A percentile compares a stretch with the other conserved stretches of the same genome.
phyloP scores from a whole-genome alignment of 164 flowering plant species.

The Hamamelis virginiana region DNA sequence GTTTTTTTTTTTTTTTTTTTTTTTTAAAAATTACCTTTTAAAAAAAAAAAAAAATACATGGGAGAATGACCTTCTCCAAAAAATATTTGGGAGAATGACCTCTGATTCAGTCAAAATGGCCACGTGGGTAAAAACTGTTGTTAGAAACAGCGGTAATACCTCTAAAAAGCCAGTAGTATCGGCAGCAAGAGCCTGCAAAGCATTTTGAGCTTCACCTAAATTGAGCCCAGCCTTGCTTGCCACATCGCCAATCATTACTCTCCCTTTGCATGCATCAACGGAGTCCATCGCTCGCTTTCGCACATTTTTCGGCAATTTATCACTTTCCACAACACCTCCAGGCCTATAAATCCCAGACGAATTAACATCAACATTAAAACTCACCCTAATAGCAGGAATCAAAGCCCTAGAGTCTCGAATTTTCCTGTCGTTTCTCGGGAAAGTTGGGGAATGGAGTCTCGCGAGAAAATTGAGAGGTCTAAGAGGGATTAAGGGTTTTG shows the following conservation, averaged over 20 bases:
- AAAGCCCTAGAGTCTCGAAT: conserved; percentile 18
- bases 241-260: conserved; percentile 91
- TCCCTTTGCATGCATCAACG: conserved; percentile 71
- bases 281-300: conserved; percentile 85
- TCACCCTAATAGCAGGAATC: conserved; percentile 36
- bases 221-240: conserved; percentile 78
- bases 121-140: too few relatives aligned
- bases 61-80: too few relatives aligned
- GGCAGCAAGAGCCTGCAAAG: conserved; percentile 91
- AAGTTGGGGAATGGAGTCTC: conserved; percentile 16
- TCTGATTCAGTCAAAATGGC: too few relatives aligned
- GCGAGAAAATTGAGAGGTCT: conserved; percentile 15
- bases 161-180: conserved; percentile 86
- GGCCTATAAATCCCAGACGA: conserved; percentile 43
- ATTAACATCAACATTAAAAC: conserved; percentile 34
- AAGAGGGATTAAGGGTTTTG: conserved; percentile 11
- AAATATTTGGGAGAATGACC: too few relatives aligned
- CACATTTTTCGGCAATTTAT: conserved; percentile 64
- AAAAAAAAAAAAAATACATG: too few relatives aligned
- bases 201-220: conserved; percentile 70
- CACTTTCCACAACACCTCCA: conserved; percentile 68
- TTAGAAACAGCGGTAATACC: too few relatives aligned
- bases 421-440: conserved; percentile 14
- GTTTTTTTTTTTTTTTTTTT: too few relatives aligned
- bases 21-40: too few relatives aligned